A percentile compares a stretch with the other conserved stretches of the same genome.
Conservation (phyloP, 1,139 yeast species). For the Geotrichum bryndzae region DNA sequence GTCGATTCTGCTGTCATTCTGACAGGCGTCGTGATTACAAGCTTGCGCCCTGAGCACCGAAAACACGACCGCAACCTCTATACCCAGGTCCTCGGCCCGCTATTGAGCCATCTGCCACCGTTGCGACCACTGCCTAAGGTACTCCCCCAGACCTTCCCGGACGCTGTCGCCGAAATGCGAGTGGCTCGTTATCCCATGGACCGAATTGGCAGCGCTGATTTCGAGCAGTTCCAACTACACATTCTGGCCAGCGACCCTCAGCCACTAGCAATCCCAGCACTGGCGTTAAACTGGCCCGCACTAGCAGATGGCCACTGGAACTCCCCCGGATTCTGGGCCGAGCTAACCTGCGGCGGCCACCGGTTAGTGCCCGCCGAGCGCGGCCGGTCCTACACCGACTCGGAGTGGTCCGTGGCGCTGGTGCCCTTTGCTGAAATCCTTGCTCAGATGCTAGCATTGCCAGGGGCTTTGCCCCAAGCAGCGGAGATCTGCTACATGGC, state of each 20-base stretch:
- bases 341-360: slow-evolving; percentile 20
- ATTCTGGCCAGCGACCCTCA: slow-evolving; percentile 9
- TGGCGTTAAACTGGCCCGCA: slow-evolving; percentile 27
- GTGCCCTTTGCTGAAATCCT: slow-evolving; percentile 21
- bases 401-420: slow-evolving; percentile 23
- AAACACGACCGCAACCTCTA: background rate
- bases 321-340: slow-evolving; percentile 19
- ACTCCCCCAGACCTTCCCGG: background rate
- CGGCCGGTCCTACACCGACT: slow-evolving; percentile 22
- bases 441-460: slow-evolving; percentile 9
- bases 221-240: slow-evolving; percentile 14
- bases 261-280: slow-evolving; percentile 20
- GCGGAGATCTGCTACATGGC: slow-evolving; percentile 21
- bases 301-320: slow-evolving; percentile 21
- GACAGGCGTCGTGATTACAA: background rate
- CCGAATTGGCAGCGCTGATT: background rate
- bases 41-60: background rate
- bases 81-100: background rate
- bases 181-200: background rate
- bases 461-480: background rate
- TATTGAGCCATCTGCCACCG: background rate
- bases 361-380: slow-evolving; percentile 28
- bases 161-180: background rate
- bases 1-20: slow-evolving; percentile 4
- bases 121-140: background rate